Percentiles rank a stretch among this genome's conserved stretches.
phyloP scores from a whole-genome alignment of 2,329 filamentous ascomycete species.

The Penicillium sp. region DNA sequence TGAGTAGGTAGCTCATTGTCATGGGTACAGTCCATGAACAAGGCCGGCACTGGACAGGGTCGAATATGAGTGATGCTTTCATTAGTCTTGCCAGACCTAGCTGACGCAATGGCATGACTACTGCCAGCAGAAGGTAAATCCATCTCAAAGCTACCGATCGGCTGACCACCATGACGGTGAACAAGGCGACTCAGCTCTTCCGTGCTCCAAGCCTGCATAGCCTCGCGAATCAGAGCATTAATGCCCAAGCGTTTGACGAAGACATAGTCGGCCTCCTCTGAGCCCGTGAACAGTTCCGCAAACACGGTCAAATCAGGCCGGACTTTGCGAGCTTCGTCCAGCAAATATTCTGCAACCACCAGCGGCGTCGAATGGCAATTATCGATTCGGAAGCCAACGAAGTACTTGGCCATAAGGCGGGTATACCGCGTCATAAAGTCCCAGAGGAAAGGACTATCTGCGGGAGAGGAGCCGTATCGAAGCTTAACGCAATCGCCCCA shows the following conservation, averaged over 20 bases:
- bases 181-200: conserved; percentile 88
- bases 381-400: conserved; percentile 92
- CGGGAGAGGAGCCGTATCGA: conserved; percentile 73
- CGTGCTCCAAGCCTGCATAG: conserved; percentile 98
- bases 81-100: conserved; percentile 29
- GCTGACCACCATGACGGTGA: conserved; percentile 86
- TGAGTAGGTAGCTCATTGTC: conserved; percentile 96
- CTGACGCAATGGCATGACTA: conserved; percentile 35
- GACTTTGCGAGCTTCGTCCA: conserved; percentile 87
- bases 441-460: conserved; percentile 93
- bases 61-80: conserved; percentile 79
- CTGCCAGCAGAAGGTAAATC: conserved; percentile 73
- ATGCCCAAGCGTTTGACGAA: conserved; percentile 92
- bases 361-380: conserved; percentile 97
- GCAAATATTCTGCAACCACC: conserved; percentile 88
- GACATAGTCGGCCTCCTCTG: conserved; percentile 91
- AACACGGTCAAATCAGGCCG: conserved; percentile 87
- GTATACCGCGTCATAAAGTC: conserved; percentile 94
- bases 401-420: conserved; percentile 87
- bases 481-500: conserved; percentile 99
- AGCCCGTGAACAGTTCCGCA: conserved; percentile 92
- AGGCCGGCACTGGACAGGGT: conserved; percentile 81
- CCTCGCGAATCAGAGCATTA: conserved; percentile 88
- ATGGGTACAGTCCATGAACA: conserved; percentile 99
- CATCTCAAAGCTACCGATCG: conserved; percentile 96